Evolutionary conservation across 352 stramenopile species (phyloP).

Genomic region (Globisporangium orthogonon): DNA sequence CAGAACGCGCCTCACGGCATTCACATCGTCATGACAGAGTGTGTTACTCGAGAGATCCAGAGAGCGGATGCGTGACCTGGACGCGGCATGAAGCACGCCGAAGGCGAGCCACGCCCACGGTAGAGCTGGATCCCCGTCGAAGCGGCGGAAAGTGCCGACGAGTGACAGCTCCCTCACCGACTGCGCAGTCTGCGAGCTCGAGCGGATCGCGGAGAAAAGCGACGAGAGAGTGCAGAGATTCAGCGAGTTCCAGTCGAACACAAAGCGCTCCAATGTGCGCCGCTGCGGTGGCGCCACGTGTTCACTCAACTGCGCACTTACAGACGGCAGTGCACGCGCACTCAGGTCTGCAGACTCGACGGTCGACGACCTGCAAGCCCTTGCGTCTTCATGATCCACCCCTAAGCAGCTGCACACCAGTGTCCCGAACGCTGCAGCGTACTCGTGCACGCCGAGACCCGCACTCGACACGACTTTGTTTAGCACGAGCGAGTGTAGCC

Average conservation of each 20-base stretch:
- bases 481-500: conserved; percentile 17
- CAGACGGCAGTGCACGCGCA: too few relatives aligned
- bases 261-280: conserved; percentile 13
- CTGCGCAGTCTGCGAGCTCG: background rate
- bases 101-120: conserved; percentile 37
- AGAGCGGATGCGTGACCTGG: conserved; percentile 10
- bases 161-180: conserved; percentile 28
- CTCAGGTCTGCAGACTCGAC: background rate
- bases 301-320: background rate
- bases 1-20: conserved; percentile 14
- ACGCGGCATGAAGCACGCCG: conserved; percentile 20
- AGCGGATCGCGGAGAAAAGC: conserved; percentile 32
- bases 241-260: conserved; percentile 25
- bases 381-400: background rate
- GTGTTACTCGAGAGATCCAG: conserved; percentile 39
- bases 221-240: conserved; percentile 22
- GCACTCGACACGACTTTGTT: conserved; percentile 11
- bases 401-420: conserved; percentile 25
- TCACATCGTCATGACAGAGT: conserved; percentile 22
- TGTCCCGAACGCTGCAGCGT: conserved; percentile 14
- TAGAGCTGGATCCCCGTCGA: conserved; percentile 14
- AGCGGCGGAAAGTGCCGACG: conserved; percentile 15
- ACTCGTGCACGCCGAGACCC: background rate
- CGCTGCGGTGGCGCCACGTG: background rate
- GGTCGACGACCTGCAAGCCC: too few relatives aligned